phyloP scores from a whole-genome alignment of 2,329 filamentous ascomycete species.

The Pseudogymnoascus sp. region DNA sequence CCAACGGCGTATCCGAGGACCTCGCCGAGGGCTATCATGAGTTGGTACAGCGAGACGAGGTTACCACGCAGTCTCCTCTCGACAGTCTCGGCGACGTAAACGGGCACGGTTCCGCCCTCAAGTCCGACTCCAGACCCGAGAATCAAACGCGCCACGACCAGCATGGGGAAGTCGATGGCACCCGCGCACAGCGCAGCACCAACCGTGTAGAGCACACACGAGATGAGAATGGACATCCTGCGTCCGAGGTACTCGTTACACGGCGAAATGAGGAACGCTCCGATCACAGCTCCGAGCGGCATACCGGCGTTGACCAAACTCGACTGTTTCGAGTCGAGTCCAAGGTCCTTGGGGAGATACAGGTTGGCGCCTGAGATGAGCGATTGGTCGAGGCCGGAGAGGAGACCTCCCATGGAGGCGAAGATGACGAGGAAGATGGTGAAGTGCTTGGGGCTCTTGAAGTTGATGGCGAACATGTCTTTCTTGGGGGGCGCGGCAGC shows the following conservation, averaged over 20 bases:
- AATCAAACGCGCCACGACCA: conserved; percentile 58
- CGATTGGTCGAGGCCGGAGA: conserved; percentile 65
- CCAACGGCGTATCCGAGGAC: conserved; percentile 66
- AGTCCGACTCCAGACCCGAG: conserved; percentile 64
- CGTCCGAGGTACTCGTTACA: conserved; percentile 61
- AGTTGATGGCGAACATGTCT: conserved; percentile 43
- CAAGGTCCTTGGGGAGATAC: conserved; percentile 52
- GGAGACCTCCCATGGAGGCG: conserved; percentile 62
- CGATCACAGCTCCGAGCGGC: conserved; percentile 63
- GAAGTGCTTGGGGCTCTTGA: conserved; percentile 56
- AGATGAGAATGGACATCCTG: conserved; percentile 60
- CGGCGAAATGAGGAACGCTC: conserved; percentile 58
- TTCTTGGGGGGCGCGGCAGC: conserved; percentile 18
- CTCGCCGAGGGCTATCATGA: conserved; percentile 68
- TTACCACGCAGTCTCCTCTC: conserved; percentile 61
- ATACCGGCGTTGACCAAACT: conserved; percentile 63
- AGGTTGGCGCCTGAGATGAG: conserved; percentile 65
- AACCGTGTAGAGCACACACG: conserved; percentile 61
- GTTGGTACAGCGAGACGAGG: conserved; percentile 65
- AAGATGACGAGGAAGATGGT: conserved; percentile 61
- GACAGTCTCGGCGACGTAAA: conserved; percentile 68
- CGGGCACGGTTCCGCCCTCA: conserved; percentile 65
- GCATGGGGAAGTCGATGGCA: conserved; percentile 62
- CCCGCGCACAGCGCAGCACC: conserved; percentile 62
- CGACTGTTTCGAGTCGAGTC: conserved; percentile 47